phyloP scores from a whole-genome alignment of 2,329 filamentous ascomycete genomes.

The Aspergillus quadricinctus region DNA sequence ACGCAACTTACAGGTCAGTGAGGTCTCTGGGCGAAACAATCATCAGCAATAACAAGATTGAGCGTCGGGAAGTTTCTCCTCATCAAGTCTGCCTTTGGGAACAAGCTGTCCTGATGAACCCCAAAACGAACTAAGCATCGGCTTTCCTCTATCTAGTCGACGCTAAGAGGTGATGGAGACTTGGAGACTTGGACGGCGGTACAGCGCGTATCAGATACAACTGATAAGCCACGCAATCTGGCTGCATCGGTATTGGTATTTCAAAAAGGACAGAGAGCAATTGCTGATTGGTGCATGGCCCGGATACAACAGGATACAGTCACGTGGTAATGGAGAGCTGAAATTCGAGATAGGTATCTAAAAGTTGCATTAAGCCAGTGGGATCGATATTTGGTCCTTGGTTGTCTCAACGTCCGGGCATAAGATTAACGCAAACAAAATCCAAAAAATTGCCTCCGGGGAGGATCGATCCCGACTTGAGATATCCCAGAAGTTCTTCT shows the following conservation, averaged over 20 bases:
- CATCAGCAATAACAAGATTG: constrained; percentile 3
- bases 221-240: not conserved
- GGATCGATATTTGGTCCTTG: too few relatives aligned
- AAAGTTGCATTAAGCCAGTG: not conserved
- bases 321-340: too few relatives aligned
- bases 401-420: too few relatives aligned
- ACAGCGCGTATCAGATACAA: not conserved
- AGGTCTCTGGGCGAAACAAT: not conserved
- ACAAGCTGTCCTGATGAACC: constrained; percentile 13
- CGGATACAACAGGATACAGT: too few relatives aligned
- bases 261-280: not conserved
- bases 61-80: not conserved
- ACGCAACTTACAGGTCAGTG: constrained; percentile 3
- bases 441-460: not conserved
- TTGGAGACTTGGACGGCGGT: not conserved
- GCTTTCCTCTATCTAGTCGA: not conserved
- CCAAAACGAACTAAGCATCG: constrained; percentile 3
- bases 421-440: not conserved
- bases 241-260: not conserved
- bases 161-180: not conserved
- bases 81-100: constrained; percentile 1
- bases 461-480: not conserved
- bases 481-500: not conserved
- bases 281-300: not conserved
- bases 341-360: too few relatives aligned